These are phyloP conservation scores for Scheffersomyces titani DNA, from an alignment of 1,139 yeast species.

Conservation along the genomic window DNA sequence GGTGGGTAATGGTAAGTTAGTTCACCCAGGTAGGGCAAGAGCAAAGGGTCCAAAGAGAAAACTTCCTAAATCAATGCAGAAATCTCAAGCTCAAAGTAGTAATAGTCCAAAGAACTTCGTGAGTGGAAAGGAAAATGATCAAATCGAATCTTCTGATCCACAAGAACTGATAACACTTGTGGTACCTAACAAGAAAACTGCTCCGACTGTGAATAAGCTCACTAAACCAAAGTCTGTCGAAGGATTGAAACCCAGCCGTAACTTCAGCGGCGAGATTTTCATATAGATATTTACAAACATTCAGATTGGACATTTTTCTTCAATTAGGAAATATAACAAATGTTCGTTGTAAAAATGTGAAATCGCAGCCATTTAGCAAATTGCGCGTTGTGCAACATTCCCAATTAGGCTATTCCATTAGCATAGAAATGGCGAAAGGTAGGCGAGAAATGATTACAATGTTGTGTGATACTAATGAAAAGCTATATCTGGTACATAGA, in stretches of 20 bases:
- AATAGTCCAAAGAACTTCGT: not conserved
- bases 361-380: not conserved
- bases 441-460: not conserved
- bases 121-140: not conserved
- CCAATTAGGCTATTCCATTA: not conserved
- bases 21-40: slow-evolving; percentile 62
- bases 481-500: not conserved
- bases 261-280: slow-evolving; percentile 36
- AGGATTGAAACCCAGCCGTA: slow-evolving; percentile 28
- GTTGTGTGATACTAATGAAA: not conserved
- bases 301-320: not conserved
- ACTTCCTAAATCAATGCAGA: slow-evolving; percentile 45
- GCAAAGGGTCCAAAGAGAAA: slow-evolving; percentile 77
- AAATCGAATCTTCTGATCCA: not conserved
- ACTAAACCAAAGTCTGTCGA: slow-evolving; percentile 30
- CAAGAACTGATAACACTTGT: not conserved
- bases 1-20: slow-evolving; percentile 29
- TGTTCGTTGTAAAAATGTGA: not conserved
- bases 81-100: not conserved
- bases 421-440: not conserved
- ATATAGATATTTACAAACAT: slow-evolving; percentile 7
- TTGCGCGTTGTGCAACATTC: not conserved
- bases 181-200: slow-evolving; percentile 13
- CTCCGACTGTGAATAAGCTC: slow-evolving; percentile 33
- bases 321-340: not conserved